Evolutionary conservation across 768 basidiomycete genomes (phyloP).

Genomic region (Termitomyces sp.): DNA sequence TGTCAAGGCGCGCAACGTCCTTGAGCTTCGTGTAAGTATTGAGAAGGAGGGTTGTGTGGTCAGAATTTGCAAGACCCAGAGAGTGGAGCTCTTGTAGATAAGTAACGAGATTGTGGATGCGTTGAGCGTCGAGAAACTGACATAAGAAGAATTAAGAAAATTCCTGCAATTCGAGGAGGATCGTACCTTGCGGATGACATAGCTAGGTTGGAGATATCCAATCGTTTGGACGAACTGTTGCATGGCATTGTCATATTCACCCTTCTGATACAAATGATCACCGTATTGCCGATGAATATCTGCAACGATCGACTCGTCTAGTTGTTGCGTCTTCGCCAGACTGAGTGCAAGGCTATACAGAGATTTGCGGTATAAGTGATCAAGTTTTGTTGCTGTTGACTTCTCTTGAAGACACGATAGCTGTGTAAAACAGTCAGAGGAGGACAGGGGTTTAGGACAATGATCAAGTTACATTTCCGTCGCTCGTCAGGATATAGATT

Average conservation of each 20-base stretch:
- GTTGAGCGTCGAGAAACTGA: conserved; percentile 93
- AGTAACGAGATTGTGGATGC: conserved; percentile 91
- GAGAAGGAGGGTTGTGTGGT: conserved; percentile 93
- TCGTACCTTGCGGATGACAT: conserved; percentile 90
- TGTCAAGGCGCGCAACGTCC: conserved; percentile 82
- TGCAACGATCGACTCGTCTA: conserved; percentile 70
- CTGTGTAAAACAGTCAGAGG: conserved; percentile 24
- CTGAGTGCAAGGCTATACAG: conserved; percentile 77
- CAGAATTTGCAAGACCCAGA: conserved; percentile 84
- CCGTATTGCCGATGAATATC: conserved; percentile 90
- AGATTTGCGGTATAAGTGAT: conserved; percentile 76
- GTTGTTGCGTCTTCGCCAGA: conserved; percentile 72
- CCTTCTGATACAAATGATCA: conserved; percentile 85
- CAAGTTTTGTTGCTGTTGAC: conserved; percentile 78
- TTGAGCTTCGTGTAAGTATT: conserved; percentile 98
- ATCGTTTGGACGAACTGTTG: conserved; percentile 88
- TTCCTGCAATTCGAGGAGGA: not conserved
- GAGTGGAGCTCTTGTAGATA: conserved; percentile 95
- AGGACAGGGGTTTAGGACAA: not conserved
- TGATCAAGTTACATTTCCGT: conserved; percentile 56
- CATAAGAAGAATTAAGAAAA: not conserved
- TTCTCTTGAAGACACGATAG: conserved; percentile 69
- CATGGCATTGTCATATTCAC: conserved; percentile 92
- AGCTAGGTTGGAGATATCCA: conserved; percentile 85
- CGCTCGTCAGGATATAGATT: conserved; percentile 72